Evolutionary conservation across 225 moss, liverwort and hornwort genomes (phyloP), one percentile per base, ranked within the genome.

Genomic region (Pseudoscleropodium purum): DNA sequence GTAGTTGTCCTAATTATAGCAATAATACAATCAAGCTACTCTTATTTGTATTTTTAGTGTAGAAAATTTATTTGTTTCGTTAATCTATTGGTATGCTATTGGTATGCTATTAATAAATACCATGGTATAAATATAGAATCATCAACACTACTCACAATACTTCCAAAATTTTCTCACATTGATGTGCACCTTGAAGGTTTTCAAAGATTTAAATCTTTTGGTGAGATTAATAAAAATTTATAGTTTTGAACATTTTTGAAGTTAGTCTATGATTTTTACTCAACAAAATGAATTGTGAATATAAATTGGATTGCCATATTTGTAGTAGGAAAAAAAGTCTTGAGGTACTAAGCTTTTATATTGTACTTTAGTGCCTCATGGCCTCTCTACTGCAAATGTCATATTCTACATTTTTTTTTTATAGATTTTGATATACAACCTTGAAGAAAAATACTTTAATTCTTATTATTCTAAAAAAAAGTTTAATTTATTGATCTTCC

Each of bases 401-500:
- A 9, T 77, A 36, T 9, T 52, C 2, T 19, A 20, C 8, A 20
- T 56, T 56, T 18, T 19, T 56, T 16, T 56, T 18, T 18, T 18
- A 36, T 15, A 0, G 36, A 54, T 5, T 52, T 36, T 54, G 9
- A 15, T 23, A 77, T 54, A 24, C 0, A 36, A 36, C 8, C 3
- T 54, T 14, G 9, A 49, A 23, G 13, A 76, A 77, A 34, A 34
- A 1, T 24, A 24, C 1, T 34, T 36, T 24, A 23, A 15, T 54
- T 36, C 8, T 15, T 3, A 54, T 37, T 15, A 8, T 2, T 54
- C 1, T 54, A 0, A 36, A 9, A 24, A 36, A 36, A 4, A 52
- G 2, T 36, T 23, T 52, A 23, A 14, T 15, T 0, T 9, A 15
- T 54, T 5, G 3, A 2, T 23, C 2, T 78, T 36, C 5, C 0